phyloP scores from a whole-genome alignment of 208 protist species.

The Tritrichomonas foetus region DNA sequence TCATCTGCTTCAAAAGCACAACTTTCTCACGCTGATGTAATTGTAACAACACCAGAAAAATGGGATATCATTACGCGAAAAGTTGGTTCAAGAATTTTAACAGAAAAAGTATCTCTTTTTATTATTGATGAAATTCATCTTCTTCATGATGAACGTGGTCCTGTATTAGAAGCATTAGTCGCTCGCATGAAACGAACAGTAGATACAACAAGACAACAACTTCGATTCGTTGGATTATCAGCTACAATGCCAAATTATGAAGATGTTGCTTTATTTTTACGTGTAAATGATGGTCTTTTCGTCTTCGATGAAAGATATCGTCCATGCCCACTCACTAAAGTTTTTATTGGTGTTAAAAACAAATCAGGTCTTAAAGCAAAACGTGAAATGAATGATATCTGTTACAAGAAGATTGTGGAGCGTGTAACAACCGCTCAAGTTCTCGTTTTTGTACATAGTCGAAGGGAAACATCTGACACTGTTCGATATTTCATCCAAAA shows the following conservation, averaged over 20 bases:
- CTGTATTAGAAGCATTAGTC: conserved; percentile 96
- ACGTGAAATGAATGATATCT: conserved; percentile 88
- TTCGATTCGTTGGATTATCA: conserved; percentile 94
- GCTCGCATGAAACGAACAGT: conserved; percentile 77
- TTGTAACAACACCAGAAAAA: conserved; percentile 97
- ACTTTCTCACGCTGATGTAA: conserved; percentile 80
- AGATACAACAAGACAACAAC: conserved; percentile 59
- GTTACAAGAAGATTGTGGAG: conserved; percentile 64
- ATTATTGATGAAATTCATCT: conserved; percentile 98
- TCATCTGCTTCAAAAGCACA: conserved; percentile 82
- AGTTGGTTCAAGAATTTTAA: conserved; percentile 61
- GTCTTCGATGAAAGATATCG: conserved; percentile 66
- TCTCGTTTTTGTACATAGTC: conserved; percentile 97
- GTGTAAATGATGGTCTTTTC: conserved; percentile 78
- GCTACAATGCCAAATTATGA: conserved; percentile 98
- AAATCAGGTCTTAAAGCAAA: conserved; percentile 78
- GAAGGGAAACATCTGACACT: conserved; percentile 94
- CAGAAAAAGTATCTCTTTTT: conserved; percentile 71
- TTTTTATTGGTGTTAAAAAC: conserved; percentile 90
- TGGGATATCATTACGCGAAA: conserved; percentile 99
- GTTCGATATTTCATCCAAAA: conserved; percentile 75
- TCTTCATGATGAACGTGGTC: conserved; percentile 94
- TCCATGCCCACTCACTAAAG: conserved; percentile 92
- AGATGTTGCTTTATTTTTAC: conserved; percentile 95
- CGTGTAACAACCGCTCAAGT: conserved; percentile 68